These are phyloP conservation scores for Zopfia rhizophila DNA, from an alignment of 2,329 filamentous ascomycete genomes.

Conservation along the genomic window DNA sequence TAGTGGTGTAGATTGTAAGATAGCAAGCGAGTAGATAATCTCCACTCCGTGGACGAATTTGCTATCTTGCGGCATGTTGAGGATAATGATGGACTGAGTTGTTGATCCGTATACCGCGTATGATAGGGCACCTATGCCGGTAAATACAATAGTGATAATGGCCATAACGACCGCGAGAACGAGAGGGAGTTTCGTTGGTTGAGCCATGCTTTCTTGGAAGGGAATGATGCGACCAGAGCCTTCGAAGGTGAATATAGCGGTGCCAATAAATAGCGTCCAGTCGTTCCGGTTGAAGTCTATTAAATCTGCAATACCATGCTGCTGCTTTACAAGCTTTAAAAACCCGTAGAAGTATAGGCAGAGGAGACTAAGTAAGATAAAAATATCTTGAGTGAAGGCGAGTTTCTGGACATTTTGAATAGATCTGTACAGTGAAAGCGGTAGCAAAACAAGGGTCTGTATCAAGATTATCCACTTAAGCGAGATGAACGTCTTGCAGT, in stretches of 20 bases:
- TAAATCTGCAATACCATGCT: slow-evolving; percentile 83
- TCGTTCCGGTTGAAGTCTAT: slow-evolving; percentile 87
- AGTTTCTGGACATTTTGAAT: slow-evolving; percentile 98
- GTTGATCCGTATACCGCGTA: slow-evolving; percentile 96
- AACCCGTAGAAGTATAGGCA: slow-evolving; percentile 98
- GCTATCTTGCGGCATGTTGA: slow-evolving; percentile 95
- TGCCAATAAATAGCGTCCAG: slow-evolving; percentile 98
- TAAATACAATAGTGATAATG: slow-evolving; percentile 90
- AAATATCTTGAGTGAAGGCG: slow-evolving; percentile 90
- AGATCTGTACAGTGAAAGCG: slow-evolving; percentile 91
- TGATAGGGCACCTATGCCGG: slow-evolving; percentile 89
- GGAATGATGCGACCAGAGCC: slow-evolving; percentile 97
- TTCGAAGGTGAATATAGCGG: slow-evolving; percentile 98
- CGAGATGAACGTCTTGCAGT: slow-evolving; percentile 85
- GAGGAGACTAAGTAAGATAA: slow-evolving; percentile 90
- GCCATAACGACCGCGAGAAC: slow-evolving; percentile 94
- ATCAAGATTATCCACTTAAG: slow-evolving; percentile 92
- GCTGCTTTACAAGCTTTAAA: slow-evolving; percentile 76
- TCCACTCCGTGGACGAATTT: slow-evolving; percentile 96
- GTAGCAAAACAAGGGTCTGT: slow-evolving; percentile 95
- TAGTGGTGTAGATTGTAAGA: slow-evolving; percentile 90
- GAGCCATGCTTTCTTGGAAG: slow-evolving; percentile 96
- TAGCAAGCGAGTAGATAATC: slow-evolving; percentile 97
- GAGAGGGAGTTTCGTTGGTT: slow-evolving; percentile 87
- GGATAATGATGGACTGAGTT: slow-evolving; percentile 94